Conservation (phyloP, 345 rosid genomes). For the Lepidium sativum region DNA sequence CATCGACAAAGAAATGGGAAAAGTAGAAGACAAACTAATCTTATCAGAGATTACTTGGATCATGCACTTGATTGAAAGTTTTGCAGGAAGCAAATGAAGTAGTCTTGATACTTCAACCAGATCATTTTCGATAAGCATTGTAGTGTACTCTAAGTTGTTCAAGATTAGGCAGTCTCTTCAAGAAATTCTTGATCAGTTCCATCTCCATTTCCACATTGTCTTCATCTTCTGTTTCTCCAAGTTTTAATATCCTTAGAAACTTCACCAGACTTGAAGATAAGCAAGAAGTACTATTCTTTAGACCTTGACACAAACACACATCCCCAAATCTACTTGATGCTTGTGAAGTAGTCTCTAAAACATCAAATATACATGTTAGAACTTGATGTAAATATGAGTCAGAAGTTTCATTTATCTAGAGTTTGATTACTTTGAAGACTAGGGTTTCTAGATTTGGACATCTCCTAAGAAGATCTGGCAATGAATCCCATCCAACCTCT, state of each 20-base stretch:
- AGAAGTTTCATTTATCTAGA: not conserved
- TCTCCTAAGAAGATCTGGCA: conserved; percentile 4
- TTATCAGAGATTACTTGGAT: conserved; percentile 15
- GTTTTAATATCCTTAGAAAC: conserved; percentile 8
- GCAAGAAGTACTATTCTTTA: not conserved
- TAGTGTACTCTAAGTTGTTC: conserved; percentile 3
- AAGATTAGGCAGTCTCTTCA: conserved; percentile 9
- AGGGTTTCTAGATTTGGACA: conserved; percentile 22
- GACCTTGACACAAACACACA: conserved; percentile 9
- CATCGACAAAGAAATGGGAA: not conserved
- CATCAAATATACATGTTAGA: not conserved
- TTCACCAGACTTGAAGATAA: conserved; percentile 15
- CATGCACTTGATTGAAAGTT: conserved; percentile 13
- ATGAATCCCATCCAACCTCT: conserved; percentile 18
- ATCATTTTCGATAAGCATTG: not conserved
- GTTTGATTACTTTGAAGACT: conserved; percentile 5
- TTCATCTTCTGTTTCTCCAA: not conserved
- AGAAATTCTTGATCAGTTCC: conserved; percentile 1
- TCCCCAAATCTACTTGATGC: conserved; percentile 7
- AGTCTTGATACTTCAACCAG: not conserved
- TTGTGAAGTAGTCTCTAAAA: conserved; percentile 11
- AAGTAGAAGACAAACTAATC: not conserved
- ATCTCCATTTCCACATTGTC: not conserved
- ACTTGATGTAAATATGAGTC: not conserved
- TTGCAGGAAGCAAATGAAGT: not conserved